A percentile compares a stretch with the other conserved stretches of the same genome.
Conservation (phyloP, 2,329 filamentous ascomycete genomes). For the Colletotrichum cuscutae region DNA sequence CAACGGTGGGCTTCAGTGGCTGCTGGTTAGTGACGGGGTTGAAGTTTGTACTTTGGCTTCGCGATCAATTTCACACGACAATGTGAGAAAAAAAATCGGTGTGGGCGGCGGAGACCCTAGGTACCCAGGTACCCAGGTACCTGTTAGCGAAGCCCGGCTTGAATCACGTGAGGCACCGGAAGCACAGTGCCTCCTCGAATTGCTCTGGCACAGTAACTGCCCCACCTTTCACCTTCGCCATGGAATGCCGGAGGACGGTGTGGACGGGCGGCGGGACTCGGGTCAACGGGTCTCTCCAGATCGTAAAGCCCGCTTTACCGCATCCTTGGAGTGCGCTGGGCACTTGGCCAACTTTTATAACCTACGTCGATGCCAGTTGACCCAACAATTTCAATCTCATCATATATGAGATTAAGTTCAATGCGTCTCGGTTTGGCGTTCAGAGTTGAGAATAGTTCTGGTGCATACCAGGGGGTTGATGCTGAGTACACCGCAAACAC, state of each 20-base stretch:
- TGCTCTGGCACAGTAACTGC: background rate
- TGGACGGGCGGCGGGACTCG: no score
- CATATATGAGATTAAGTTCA: no score
- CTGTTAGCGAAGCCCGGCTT: slow-evolving; percentile 39
- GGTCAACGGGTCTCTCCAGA: background rate
- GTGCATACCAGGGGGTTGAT: no score
- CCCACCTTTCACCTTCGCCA: background rate
- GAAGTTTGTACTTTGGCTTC: slow-evolving; percentile 45
- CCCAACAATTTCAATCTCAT: no score
- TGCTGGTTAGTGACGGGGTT: slow-evolving; percentile 40
- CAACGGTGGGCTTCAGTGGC: slow-evolving; percentile 48
- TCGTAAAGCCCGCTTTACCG: no score
- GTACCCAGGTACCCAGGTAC: slow-evolving; percentile 37
- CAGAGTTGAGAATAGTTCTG: no score
- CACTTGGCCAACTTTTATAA: no score
- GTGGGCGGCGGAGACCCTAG: slow-evolving; percentile 55
- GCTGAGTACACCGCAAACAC: no score
- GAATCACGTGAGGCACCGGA: slow-evolving; percentile 4
- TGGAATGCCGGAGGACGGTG: no score
- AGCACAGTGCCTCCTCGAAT: background rate
- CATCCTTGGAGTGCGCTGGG: no score
- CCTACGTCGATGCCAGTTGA: no score
- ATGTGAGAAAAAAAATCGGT: slow-evolving; percentile 38
- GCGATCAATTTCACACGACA: slow-evolving; percentile 49
- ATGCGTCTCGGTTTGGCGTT: no score